Base-by-base conservation (phyloP, 1,284 basidiomycete genomes). In the Ganoderma resinaceum region DNA sequence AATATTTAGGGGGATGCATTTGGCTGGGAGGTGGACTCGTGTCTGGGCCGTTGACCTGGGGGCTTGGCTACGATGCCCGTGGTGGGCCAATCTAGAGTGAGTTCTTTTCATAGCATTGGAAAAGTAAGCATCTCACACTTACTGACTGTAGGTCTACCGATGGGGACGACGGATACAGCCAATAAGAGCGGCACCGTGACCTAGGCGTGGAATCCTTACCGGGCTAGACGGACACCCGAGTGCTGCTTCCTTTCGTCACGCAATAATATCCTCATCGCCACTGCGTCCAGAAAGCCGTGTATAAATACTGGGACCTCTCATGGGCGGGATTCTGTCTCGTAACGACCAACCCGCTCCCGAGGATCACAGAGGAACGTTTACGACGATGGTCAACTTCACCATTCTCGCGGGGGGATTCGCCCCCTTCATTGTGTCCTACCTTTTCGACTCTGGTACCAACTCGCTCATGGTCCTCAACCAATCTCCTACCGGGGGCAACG, bases 321-420 rank as follows among this genome's bases (percentile, higher is more conserved):
- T 9, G 9, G 11, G 7, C 6, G 3, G 11, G n/a, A 2, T 2
- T 23, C 43, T 12, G 43, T 23, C 43, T 23, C 43, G 9, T 49
- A 9, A 12, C n/a, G 23, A 11, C 11, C 23, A 26, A 23, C 43
- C 2, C n/a, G 3, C 11, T 46, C 8, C 7, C 6, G 35, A 35
- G 35, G n/a, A 38, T 8, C 37, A 12, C 14, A 11, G 37, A 12
- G 9, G 6, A 12, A 12, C 37, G 37, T 38, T 38, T 11, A 38
- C 37, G 9, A 38, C 37, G 2, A 89, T 89, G 87, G 87, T 89
- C 73, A 81, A 85, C 66, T 86, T 88, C 76, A 88, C 83, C 14
- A 88, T 91, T 65, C 81, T 90, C 55, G 88, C 88, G 29, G 89
- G 89, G 40, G 88, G 88, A 11, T 90, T 88, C 74, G 82, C 85